A percentile compares a stretch with the other conserved stretches of the same genome.
Conservation (phyloP, 2,329 filamentous ascomycete species). For the Exophiala lecanii-corni region DNA sequence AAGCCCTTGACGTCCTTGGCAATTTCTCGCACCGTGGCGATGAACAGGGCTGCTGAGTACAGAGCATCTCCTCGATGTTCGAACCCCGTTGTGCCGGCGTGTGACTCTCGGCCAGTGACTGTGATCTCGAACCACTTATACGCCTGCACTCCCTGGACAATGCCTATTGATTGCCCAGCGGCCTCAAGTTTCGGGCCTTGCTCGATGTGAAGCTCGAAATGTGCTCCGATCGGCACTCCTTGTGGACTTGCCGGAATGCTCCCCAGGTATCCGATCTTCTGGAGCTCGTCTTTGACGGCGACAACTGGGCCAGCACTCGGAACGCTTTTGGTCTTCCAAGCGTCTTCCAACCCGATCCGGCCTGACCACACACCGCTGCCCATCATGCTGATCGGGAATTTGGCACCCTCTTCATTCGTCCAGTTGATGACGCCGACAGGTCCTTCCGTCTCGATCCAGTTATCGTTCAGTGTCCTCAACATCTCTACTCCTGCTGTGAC, state of each 20-base stretch:
- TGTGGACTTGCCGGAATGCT: conserved; percentile 44
- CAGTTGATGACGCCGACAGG: conserved; percentile 72
- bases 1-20: conserved; percentile 55
- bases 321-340: conserved; percentile 59
- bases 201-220: conserved; percentile 83
- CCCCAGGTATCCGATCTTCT: conserved; percentile 65
- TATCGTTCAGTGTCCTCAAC: conserved; percentile 62
- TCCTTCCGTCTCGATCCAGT: conserved; percentile 63
- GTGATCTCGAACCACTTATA: conserved; percentile 70
- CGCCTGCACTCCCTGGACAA: conserved; percentile 69
- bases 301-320: conserved; percentile 31
- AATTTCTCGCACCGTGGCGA: conserved; percentile 59
- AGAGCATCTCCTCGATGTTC: conserved; percentile 63
- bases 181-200: conserved; percentile 72
- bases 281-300: conserved; percentile 63
- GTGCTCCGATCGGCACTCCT: conserved; percentile 64
- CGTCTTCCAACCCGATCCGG: conserved; percentile 56
- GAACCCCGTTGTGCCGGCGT: conserved; percentile 71
- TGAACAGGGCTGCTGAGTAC: conserved; percentile 63
- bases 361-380: conserved; percentile 73
- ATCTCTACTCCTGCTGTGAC: conserved; percentile 70
- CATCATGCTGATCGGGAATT: conserved; percentile 71
- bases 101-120: conserved; percentile 62
- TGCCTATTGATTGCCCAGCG: conserved; percentile 58
- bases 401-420: conserved; percentile 79